These are phyloP conservation scores for Marsdenia floribunda DNA, from an alignment of 257 asterid species.

Conservation along the genomic window DNA sequence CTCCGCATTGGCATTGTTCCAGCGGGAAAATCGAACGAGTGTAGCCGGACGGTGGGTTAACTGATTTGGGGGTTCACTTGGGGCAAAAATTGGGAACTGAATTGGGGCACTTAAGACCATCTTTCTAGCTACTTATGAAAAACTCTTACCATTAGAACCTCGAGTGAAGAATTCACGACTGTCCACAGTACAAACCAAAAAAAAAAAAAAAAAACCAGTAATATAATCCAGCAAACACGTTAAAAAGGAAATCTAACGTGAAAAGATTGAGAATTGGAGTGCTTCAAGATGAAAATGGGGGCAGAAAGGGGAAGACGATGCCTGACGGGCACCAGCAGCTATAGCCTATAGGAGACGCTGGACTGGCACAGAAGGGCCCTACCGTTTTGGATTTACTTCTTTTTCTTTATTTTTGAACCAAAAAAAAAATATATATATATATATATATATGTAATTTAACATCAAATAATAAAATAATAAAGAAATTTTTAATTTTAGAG, in stretches of 20 bases:
- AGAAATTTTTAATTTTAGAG: too few species aligned
- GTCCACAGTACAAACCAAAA: not conserved
- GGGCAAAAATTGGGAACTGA: slow-evolving; percentile 67
- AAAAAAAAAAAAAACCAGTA: too few species aligned
- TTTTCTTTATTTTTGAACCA: too few species aligned
- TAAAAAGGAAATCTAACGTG: not conserved
- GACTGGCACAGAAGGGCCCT: not conserved
- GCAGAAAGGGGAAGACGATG: not conserved
- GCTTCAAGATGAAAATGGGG: not conserved
- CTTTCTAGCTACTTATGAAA: not conserved
- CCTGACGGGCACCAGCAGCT: not conserved
- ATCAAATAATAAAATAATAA: too few species aligned
- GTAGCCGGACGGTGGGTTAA: slow-evolving; percentile 43
- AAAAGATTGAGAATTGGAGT: not conserved
- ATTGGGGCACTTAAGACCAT: slow-evolving; percentile 46
- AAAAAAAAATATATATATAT: too few species aligned
- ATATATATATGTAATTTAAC: too few species aligned
- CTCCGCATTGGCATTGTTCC: slow-evolving; percentile 98
- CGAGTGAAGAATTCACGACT: too few species aligned
- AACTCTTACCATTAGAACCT: not conserved
- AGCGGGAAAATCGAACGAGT: slow-evolving; percentile 80
- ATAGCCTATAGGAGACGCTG: not conserved
- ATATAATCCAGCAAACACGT: not conserved
- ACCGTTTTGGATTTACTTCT: too few species aligned
- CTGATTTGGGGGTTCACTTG: slow-evolving; percentile 40